Evolutionary conservation across 2,329 filamentous ascomycete species (phyloP), one percentile per base, ranked within the genome.

Genomic region (Esteya vermicola): DNA sequence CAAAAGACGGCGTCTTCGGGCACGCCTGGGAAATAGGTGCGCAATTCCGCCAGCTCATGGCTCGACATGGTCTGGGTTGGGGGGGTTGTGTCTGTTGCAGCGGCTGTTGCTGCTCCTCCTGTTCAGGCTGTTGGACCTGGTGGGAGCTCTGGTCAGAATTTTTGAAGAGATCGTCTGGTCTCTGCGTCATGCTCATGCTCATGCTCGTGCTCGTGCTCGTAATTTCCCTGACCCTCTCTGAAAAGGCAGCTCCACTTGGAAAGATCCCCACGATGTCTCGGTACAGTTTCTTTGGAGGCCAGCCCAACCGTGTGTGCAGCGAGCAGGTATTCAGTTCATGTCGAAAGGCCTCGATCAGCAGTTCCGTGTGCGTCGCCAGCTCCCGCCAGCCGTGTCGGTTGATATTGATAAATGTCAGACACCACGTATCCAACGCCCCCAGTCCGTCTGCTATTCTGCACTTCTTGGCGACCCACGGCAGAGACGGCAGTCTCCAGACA

Each of bases 1-100:
- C 74, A 78, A 50, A 65, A 63, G 4, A 53, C 50, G 21, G 59
- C 56, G 20, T 61, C 53, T 21, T 63, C 56, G 14, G 54, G 49
- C 23, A 67, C 58, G 1, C 64, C 64, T 3, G 70, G 70, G 44
- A 75, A 78, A 48, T 74, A 74, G 46, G 51, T 60, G 19, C 47
- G 56, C 43, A 67, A 63, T 41, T 65, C 57, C 18, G n/a, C 25
- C 8, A 13, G 14, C 14, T 25, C 33, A 14, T 26, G 7, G 13
- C 1, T 18, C 9, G 23, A 8, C 34, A 36, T 36, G 9, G 23
- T n/a, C n/a, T n/a, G n/a, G n/a, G n/a, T n/a, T n/a, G n/a, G n/a
- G n/a, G n/a, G n/a, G n/a, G n/a, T n/a, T n/a, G n/a, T n/a, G n/a
- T n/a, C n/a, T n/a, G n/a, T n/a, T n/a, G n/a, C n/a, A n/a, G n/a